Evolutionary conservation across 2,329 filamentous ascomycete genomes (phyloP).

Genomic region (Monosporascus sp.): DNA sequence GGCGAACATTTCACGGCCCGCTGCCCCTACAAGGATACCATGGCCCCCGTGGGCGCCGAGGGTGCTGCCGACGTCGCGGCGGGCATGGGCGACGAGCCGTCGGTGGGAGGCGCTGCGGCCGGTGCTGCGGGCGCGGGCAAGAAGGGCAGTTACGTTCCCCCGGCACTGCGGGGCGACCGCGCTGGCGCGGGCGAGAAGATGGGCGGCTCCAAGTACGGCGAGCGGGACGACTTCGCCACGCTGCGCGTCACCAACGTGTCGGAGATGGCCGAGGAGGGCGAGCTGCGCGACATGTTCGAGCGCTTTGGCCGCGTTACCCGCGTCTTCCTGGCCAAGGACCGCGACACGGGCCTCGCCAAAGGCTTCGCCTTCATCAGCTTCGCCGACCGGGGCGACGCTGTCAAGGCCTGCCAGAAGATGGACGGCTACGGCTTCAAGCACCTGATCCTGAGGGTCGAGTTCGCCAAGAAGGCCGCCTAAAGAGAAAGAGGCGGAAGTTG

Average conservation of each 20-base stretch:
- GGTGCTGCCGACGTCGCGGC: conserved; percentile 48
- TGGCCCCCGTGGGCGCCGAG: conserved; percentile 75
- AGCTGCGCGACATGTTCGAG: conserved; percentile 97
- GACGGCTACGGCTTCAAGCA: conserved; percentile 91
- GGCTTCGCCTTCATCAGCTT: conserved; percentile 99
- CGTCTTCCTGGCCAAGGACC: conserved; percentile 96
- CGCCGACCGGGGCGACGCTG: conserved; percentile 81
- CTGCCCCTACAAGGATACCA: conserved; percentile 99
- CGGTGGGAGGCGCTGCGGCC: conserved; percentile 30
- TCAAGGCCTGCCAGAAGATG: conserved; percentile 94
- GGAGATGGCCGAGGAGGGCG: conserved; percentile 93
- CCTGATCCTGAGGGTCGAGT: conserved; percentile 80
- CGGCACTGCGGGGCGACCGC: conserved; percentile 73
- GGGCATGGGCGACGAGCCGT: conserved; percentile 45
- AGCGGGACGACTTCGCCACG: conserved; percentile 93
- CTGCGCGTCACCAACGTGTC: conserved; percentile 97
- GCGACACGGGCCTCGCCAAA: conserved; percentile 93
- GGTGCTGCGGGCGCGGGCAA: conserved; percentile 56
- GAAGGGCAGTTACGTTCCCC: conserved; percentile 86
- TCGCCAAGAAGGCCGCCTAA: conserved; percentile 66
- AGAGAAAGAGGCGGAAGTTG: not conserved
- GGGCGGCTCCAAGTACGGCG: conserved; percentile 77
- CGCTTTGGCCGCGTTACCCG: conserved; percentile 93
- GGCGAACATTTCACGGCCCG: conserved; percentile 99
- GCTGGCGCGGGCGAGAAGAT: conserved; percentile 72